Conservation (phyloP, 2,329 filamentous ascomycete genomes). For the Phaeosphaeria sp. region DNA sequence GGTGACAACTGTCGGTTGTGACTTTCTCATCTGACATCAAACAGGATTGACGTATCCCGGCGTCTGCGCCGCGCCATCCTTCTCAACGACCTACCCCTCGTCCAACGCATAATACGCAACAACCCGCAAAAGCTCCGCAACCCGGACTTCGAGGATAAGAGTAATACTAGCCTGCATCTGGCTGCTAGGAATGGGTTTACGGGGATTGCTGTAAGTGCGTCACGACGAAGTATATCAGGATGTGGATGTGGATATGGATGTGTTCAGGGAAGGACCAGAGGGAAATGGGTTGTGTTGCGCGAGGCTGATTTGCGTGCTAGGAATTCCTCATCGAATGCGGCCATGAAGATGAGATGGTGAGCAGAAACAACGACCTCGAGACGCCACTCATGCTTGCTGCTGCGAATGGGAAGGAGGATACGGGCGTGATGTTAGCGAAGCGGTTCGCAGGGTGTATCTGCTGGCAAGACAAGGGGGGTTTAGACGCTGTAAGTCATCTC, state of each 20-base stretch:
- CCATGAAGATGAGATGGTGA: constrained; percentile 76
- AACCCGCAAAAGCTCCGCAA: constrained; percentile 77
- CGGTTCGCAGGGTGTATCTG: constrained; percentile 68
- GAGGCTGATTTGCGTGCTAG: too few relatives aligned
- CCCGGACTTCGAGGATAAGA: constrained; percentile 75
- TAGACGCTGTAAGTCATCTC: constrained; percentile 66
- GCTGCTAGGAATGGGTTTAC: constrained; percentile 75
- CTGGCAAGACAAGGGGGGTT: constrained; percentile 69
- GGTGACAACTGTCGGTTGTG: too few relatives aligned
- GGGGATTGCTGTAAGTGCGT: constrained; percentile 71
- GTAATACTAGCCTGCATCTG: constrained; percentile 84
- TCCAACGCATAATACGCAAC: constrained; percentile 76
- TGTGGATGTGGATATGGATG: too few relatives aligned
- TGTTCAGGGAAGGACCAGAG: too few relatives aligned
- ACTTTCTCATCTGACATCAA: too few relatives aligned
- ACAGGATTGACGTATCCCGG: constrained; percentile 76
- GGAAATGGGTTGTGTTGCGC: too few relatives aligned
- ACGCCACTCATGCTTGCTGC: constrained; percentile 84
- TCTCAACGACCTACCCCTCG: constrained; percentile 74
- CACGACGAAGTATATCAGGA: too few relatives aligned
- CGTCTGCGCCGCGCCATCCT: constrained; percentile 84
- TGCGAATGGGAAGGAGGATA: constrained; percentile 70
- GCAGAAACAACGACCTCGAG: constrained; percentile 79
- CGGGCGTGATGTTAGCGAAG: constrained; percentile 74
- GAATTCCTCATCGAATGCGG: constrained; percentile 73